Evolutionary conservation across 1,284 basidiomycete species (phyloP).

Genomic region (Microbotryum saponariae): DNA sequence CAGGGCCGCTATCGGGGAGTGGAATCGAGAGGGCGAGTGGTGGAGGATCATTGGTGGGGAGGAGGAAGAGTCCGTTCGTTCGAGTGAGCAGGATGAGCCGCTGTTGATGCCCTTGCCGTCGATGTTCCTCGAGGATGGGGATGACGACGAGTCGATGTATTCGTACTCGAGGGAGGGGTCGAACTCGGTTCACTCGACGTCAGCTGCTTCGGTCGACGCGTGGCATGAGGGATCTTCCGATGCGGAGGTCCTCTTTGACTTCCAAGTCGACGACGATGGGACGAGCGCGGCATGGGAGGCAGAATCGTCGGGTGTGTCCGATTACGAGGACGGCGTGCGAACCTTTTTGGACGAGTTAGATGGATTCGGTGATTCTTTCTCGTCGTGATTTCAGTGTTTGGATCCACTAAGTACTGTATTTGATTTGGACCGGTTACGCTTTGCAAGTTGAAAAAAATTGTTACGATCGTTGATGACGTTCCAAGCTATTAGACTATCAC

Average conservation of each 20-base stretch:
- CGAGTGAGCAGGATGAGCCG: conserved; percentile 11
- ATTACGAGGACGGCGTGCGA: conserved; percentile 8
- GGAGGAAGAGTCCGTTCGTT: background rate
- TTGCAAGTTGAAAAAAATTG: no score
- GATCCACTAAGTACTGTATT: no score
- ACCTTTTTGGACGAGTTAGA: conserved; percentile 20
- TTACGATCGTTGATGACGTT: no score
- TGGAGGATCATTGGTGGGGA: conserved; percentile 1
- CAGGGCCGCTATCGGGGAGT: conserved; percentile 1
- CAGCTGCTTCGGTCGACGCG: conserved; percentile 3
- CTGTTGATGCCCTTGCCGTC: conserved; percentile 5
- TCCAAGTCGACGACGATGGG: conserved; percentile 52
- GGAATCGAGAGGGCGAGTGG: conserved; percentile 1
- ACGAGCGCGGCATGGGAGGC: conserved; percentile 40
- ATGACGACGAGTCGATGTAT: no score
- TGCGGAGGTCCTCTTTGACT: conserved; percentile 10
- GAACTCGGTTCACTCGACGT: background rate
- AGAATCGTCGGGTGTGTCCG: background rate
- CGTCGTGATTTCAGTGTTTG: no score
- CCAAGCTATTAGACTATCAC: no score
- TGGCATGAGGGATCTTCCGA: background rate
- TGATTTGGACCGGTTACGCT: no score
- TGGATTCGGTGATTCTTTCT: background rate
- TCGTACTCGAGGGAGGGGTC: background rate
- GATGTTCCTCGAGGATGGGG: background rate